Percentiles rank a stretch among this genome's conserved stretches.
phyloP scores from a whole-genome alignment of 2,329 filamentous ascomycete species.

The Pseudonectria buxi region DNA sequence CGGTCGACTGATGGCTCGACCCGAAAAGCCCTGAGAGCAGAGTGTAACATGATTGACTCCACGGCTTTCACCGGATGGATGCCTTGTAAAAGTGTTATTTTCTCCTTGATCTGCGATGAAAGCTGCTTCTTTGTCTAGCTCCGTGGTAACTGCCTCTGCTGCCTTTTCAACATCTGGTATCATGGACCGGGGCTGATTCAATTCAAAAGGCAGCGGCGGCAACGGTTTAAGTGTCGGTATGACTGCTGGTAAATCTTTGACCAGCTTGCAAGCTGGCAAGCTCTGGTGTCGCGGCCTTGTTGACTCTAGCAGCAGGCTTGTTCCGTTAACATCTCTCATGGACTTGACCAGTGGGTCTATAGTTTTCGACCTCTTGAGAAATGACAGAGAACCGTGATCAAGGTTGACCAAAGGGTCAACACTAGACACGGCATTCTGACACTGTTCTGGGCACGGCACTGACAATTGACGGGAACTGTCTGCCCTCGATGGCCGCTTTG shows the following conservation, averaged over 20 bases:
- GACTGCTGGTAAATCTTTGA: conserved; percentile 1
- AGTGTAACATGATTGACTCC: conserved; percentile 14
- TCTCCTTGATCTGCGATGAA: not conserved
- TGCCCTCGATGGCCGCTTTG: conserved; percentile 1
- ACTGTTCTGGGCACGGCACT: conserved; percentile 3
- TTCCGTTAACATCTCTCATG: conserved; percentile 3
- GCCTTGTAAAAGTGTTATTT: no score
- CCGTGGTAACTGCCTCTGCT: conserved; percentile 1
- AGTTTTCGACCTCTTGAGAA: not conserved
- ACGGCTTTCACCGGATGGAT: no score
- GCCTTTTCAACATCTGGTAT: not conserved
- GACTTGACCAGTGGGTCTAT: conserved; percentile 4
- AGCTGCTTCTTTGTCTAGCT: not conserved
- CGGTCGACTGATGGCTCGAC: conserved; percentile 21
- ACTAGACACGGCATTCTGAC: not conserved
- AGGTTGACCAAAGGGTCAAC: no score
- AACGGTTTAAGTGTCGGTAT: conserved; percentile 5
- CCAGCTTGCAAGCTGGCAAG: conserved; percentile 4
- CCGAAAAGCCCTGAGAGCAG: conserved; percentile 21
- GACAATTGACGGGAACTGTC: conserved; percentile 7
- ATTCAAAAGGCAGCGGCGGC: conserved; percentile 1
- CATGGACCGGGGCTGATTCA: not conserved
- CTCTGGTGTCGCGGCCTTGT: conserved; percentile 11
- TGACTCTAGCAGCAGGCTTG: conserved; percentile 1
- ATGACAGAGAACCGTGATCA: no score